phyloP scores from a whole-genome alignment of 2,329 filamentous ascomycete species.

The Exophiala aquamarina region DNA sequence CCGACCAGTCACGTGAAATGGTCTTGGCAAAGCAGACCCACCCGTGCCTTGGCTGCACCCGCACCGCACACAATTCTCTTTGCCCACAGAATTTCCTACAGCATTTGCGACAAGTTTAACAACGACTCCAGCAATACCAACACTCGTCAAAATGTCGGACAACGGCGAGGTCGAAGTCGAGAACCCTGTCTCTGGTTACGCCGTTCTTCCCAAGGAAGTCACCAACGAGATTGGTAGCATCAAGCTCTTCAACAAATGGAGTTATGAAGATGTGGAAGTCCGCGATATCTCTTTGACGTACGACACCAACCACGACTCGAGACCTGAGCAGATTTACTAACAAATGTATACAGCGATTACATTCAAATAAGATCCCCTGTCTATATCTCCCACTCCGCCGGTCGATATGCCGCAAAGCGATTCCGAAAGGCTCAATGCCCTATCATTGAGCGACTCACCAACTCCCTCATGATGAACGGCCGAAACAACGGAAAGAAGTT shows the following conservation, averaged over 20 bases:
- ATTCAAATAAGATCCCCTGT: conserved; percentile 99
- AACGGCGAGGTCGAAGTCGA: conserved; percentile 89
- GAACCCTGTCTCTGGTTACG: conserved; percentile 63
- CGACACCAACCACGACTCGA: conserved; percentile 39
- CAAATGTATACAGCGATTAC: conserved; percentile 75
- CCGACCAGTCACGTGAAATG: background rate
- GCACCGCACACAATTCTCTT: conserved; percentile 3
- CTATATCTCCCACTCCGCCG: conserved; percentile 98
- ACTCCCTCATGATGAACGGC: conserved; percentile 99
- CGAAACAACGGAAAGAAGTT: conserved; percentile 99
- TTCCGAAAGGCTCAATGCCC: conserved; percentile 99
- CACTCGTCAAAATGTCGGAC: conserved; percentile 27
- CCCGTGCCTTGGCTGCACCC: background rate
- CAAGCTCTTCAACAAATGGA: conserved; percentile 98
- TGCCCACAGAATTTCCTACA: background rate
- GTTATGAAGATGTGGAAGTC: conserved; percentile 99
- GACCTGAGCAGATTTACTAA: conserved; percentile 31
- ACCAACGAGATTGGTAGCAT: conserved; percentile 83
- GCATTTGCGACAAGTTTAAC: background rate
- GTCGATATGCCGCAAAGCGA: conserved; percentile 97
- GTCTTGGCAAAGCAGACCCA: background rate
- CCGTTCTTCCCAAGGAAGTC: conserved; percentile 91
- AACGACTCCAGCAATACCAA: background rate
- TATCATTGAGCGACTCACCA: conserved; percentile 99
- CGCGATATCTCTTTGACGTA: conserved; percentile 99